Evolutionary conservation across 495 filamentous ascomycete species (phyloP), one percentile per base, ranked within the genome.

Genomic region (Talaromyces stipitatus): DNA sequence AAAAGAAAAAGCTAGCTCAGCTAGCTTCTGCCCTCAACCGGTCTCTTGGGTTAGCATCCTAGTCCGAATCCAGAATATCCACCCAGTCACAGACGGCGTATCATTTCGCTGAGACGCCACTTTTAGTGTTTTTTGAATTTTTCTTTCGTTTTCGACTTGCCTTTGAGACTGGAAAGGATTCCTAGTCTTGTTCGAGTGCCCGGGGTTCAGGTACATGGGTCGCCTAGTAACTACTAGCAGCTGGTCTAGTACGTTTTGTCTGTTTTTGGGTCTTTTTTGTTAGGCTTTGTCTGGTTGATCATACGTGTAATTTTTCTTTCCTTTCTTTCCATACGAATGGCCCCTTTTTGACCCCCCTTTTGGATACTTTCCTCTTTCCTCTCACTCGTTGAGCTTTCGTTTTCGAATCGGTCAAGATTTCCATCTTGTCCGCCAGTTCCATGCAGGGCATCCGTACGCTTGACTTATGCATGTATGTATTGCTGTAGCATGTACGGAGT

Each of bases 11-110:
- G 3, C 24, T n/a, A 26, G 14, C 22, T 48, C 12, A 33, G 7
- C 6, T 48, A 48, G 45, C 48, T 51, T 51, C 24, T 51, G 27
- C 48, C 48, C 48, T 24, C 48, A 51, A 51, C 48, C 48, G 48
- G 48, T 30, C 26, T 51, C 48, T 26, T 51, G 48, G 48, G 48
- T 51, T 29, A 51, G 12, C 45, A 26, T 48, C 45, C 45, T 48
- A 48, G 45, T 26, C 5, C 22, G 18, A 48, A n/a, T 26, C 10
- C 24, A 23, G 9, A 26, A n/a, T 48, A 48, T 48, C 45, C 45
- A 48, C 45, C n/a, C 45, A 48, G 43, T n/a, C 20, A n/a, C 45
- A 48, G 22, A 30, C 48, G 30, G 48, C 48, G 48, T 30, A 51
- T 51, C 48, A 51, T 11, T 29, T 51, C 16, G 27, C 16, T 11